phyloP scores from a whole-genome alignment of 1,139 yeast genomes.

The Pichia sp. region DNA sequence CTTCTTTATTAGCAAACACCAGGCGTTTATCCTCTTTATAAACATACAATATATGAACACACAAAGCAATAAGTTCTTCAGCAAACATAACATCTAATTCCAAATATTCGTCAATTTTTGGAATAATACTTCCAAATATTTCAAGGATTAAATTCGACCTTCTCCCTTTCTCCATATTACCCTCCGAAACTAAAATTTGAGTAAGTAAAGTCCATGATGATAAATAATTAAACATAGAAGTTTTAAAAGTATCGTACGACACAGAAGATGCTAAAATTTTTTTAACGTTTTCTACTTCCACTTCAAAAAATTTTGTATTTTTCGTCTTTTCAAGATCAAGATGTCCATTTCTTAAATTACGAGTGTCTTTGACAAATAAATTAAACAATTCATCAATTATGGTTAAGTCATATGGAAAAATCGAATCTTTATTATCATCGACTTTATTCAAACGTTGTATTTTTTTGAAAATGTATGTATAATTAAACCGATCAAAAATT shows the following conservation, averaged over 20 bases:
- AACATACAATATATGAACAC: constrained; percentile 63
- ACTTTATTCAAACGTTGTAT: constrained; percentile 15
- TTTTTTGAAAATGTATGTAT: constrained; percentile 26
- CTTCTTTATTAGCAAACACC: constrained; percentile 25
- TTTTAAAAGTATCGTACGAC: constrained; percentile 41
- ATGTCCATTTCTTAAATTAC: constrained; percentile 12
- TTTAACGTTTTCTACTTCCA: constrained; percentile 20
- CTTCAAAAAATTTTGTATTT: constrained; percentile 13
- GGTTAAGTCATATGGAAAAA: constrained; percentile 21
- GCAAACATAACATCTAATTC: constrained; percentile 63
- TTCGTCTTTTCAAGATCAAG: constrained; percentile 16
- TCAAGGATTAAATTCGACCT: constrained; percentile 65
- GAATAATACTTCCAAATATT: constrained; percentile 67
- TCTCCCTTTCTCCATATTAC: constrained; percentile 35
- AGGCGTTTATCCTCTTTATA: constrained; percentile 43
- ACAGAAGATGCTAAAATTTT: constrained; percentile 40
- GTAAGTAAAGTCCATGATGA: constrained; percentile 82
- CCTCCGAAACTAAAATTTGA: constrained; percentile 64
- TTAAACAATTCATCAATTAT: constrained; percentile 23
- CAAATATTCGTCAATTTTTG: constrained; percentile 69
- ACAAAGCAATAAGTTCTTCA: constrained; percentile 68
- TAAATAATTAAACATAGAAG: constrained; percentile 53
- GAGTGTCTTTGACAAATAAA: constrained; percentile 23
- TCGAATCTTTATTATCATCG: constrained; percentile 12
- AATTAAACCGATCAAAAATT: constrained; percentile 35